Evolutionary conservation across 331 rosid genomes (phyloP).

Genomic region (Saraca asoca): DNA sequence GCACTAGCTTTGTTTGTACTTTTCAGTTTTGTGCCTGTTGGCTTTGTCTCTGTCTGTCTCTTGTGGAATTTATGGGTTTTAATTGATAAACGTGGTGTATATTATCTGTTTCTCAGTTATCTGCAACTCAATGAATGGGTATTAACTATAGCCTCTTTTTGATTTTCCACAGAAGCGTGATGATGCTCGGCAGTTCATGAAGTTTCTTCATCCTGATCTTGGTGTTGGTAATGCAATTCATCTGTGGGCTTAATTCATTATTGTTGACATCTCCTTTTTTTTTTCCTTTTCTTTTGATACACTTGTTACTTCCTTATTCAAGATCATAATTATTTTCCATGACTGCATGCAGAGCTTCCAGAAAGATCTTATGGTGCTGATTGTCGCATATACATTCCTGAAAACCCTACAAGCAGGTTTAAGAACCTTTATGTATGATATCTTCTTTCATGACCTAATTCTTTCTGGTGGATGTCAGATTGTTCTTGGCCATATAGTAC

Average conservation of each 20-base stretch:
- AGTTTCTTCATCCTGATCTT: slow-evolving; percentile 96
- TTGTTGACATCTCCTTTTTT: no score
- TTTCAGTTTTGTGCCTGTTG: neutral
- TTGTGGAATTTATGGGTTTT: neutral
- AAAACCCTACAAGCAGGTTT: slow-evolving; percentile 89
- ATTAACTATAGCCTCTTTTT: slow-evolving; percentile 31
- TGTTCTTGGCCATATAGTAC: slow-evolving; percentile 20
- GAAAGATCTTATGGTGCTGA: slow-evolving; percentile 97
- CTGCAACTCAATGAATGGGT: slow-evolving; percentile 23
- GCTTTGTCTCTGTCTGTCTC: neutral
- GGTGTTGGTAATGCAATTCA: slow-evolving; percentile 73
- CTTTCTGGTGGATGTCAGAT: neutral
- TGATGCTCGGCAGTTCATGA: slow-evolving; percentile 96
- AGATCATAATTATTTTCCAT: slow-evolving; percentile 30
- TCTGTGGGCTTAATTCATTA: slow-evolving; percentile 21
- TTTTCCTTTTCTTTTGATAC: no score
- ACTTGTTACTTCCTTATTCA: slow-evolving; percentile 13
- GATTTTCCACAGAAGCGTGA: slow-evolving; percentile 72
- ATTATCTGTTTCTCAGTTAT: slow-evolving; percentile 5
- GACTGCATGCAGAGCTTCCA: slow-evolving; percentile 79
- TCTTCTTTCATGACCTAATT: slow-evolving; percentile 58
- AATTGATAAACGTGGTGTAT: neutral
- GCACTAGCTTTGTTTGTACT: no score
- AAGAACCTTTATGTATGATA: slow-evolving; percentile 98
- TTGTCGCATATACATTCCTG: slow-evolving; percentile 91